Base-by-base conservation (phyloP, 148 eudicot genomes). In the Polygonum maritimum region DNA sequence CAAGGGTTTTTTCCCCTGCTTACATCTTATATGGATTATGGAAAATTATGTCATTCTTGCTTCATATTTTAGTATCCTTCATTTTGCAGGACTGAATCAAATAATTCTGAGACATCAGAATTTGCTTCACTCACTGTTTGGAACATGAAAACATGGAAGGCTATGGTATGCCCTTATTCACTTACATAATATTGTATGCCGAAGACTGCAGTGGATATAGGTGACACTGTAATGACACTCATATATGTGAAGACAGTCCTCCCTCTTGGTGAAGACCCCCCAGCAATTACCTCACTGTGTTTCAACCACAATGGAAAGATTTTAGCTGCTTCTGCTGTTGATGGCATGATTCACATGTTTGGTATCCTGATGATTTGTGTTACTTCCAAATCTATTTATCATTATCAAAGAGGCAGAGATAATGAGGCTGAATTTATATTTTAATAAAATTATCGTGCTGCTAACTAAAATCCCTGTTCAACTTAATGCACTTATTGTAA, bases 341-440 rank as follows among this genome's bases (percentile, higher is more conserved):
- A 94, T 89, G 98, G 98, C 81, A 91, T 94, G 98, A 90, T 94
- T 83, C 98, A 94, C 82, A 94, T 94, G 90, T 94, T 94, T 85
- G 98, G 98, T 92, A 94, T 94, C 97, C 98, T 91, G 78, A 11
- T 58, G n/a, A 35, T n/a, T 26, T 31, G 15, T 36, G 8, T 39
- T 5, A 41, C 19, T 40, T 19, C 18, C 33, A 71, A 41, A 19
- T 18, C 41, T 36, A 40, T 3, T 41, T n/a, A 10, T 41, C 74
- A 7, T 45, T 72, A 72, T 21, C 15, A 4, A 44, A 45, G 33
- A 19, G 35, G 18, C n/a, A 15, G 74, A 44, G 18, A 22, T 19
- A 9, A 40, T 19, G 21, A 40, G 26, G 16, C 51, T 72, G 4
- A 16, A 12, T 5, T 15, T 67, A 9, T 4, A 38, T 38, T 67